phyloP scores from a whole-genome alignment of 2,329 filamentous ascomycete genomes.

The Hypoxylon sp. region DNA sequence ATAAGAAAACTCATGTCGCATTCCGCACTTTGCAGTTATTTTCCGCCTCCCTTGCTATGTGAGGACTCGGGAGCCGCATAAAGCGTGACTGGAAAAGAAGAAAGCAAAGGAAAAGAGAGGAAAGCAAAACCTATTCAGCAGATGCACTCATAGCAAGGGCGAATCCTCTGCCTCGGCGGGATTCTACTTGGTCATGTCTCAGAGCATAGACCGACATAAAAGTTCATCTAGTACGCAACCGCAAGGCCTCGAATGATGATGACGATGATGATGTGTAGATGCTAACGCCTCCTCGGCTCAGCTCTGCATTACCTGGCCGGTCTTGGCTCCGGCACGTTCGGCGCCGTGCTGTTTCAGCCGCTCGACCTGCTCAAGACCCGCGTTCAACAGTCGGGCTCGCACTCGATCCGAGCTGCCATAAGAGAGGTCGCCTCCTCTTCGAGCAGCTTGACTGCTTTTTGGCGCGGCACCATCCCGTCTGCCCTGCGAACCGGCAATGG shows the following conservation, averaged over 20 bases:
- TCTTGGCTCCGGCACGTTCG: slow-evolving; percentile 84
- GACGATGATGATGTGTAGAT: too few species aligned
- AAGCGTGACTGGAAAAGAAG: too few species aligned
- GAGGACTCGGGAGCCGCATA: slow-evolving; percentile 9
- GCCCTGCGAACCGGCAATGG: slow-evolving; percentile 94
- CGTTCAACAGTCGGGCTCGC: slow-evolving; percentile 83
- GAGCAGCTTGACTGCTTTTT: slow-evolving; percentile 72
- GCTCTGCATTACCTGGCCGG: slow-evolving; percentile 90
- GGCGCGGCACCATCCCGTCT: slow-evolving; percentile 91
- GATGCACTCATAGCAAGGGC: slow-evolving; percentile 31
- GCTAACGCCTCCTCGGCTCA: slow-evolving; percentile 45
- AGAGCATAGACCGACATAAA: slow-evolving; percentile 29
- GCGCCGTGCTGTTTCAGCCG: slow-evolving; percentile 90
- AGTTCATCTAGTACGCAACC: slow-evolving; percentile 41
- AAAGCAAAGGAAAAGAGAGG: slow-evolving; percentile 14
- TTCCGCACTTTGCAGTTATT: too few species aligned
- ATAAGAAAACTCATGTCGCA: too few species aligned
- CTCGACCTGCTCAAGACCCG: slow-evolving; percentile 96
- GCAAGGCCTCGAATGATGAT: not conserved
- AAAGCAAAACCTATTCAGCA: slow-evolving; percentile 14
- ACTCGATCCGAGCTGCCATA: slow-evolving; percentile 73
- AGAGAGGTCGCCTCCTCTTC: slow-evolving; percentile 74
- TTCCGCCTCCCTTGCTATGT: not conserved
- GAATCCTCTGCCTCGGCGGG: slow-evolving; percentile 28
- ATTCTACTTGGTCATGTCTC: slow-evolving; percentile 34